Evolutionary conservation across 192 early-diverging fungal species (phyloP).

Genomic region (Jimgerdemannia lactiflua): DNA sequence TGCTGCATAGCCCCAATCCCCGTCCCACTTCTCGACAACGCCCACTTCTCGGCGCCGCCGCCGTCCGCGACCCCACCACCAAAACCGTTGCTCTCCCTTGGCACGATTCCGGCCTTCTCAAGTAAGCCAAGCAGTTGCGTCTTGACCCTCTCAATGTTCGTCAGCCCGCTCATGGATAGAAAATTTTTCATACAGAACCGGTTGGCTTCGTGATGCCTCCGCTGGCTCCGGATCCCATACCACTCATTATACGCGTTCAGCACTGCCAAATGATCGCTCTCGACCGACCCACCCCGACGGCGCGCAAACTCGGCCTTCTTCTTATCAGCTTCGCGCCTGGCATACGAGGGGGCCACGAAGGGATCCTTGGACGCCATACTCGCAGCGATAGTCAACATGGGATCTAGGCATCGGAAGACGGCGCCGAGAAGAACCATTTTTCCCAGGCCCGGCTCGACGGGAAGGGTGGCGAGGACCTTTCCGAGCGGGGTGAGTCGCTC

Average conservation of each 20-base stretch:
- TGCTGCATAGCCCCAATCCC: too few species aligned
- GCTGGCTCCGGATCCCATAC: slow-evolving; percentile 27
- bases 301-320: slow-evolving; percentile 38
- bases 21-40: too few species aligned
- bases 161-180: slow-evolving; percentile 33
- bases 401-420: slow-evolving; percentile 59
- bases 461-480: slow-evolving; percentile 53
- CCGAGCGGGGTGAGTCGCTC: slow-evolving; percentile 66
- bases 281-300: slow-evolving; percentile 10
- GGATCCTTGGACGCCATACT: slow-evolving; percentile 43
- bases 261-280: slow-evolving; percentile 42
- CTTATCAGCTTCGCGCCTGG: slow-evolving; percentile 32
- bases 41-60: too few species aligned
- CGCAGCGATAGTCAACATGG: slow-evolving; percentile 59
- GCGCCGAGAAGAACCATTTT: slow-evolving; percentile 68
- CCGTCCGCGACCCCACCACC: too few species aligned
- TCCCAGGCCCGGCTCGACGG: slow-evolving; percentile 66
- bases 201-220: slow-evolving; percentile 16
- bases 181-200: slow-evolving; percentile 42
- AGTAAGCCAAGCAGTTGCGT: slow-evolving; percentile 37
- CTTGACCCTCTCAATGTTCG: slow-evolving; percentile 41
- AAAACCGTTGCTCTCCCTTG: not conserved
- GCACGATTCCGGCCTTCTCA: slow-evolving; percentile 39
- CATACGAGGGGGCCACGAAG: slow-evolving; percentile 28
- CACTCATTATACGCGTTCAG: slow-evolving; percentile 46